Evolutionary conservation across 768 basidiomycete genomes (phyloP).

Genomic region (Pisolithus tinctorius): DNA sequence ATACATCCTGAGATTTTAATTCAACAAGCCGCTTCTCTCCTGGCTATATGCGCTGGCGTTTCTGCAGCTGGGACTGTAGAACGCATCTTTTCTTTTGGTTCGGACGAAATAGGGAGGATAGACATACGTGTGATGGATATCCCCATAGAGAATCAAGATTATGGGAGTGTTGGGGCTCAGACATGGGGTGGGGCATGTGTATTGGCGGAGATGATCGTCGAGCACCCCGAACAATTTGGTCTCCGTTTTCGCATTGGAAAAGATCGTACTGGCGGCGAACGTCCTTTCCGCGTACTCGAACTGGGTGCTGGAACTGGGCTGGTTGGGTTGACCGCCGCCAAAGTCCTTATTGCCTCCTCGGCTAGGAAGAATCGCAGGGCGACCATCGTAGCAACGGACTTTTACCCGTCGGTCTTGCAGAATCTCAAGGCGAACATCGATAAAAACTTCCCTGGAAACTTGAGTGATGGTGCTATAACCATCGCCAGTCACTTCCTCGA

Average conservation of each 20-base stretch:
- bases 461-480: slow-evolving; percentile 1
- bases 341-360: slow-evolving; percentile 17
- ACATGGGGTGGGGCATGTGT: slow-evolving; percentile 87
- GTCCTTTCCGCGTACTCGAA: slow-evolving; percentile 38
- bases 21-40: slow-evolving; percentile 49
- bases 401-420: slow-evolving; percentile 39
- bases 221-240: slow-evolving; percentile 48
- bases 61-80: slow-evolving; percentile 53
- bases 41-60: slow-evolving; percentile 60
- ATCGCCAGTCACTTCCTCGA: slow-evolving; percentile 29
- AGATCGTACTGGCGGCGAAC: not conserved
- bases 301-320: slow-evolving; percentile 55
- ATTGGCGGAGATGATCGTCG: slow-evolving; percentile 65
- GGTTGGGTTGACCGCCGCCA: slow-evolving; percentile 37
- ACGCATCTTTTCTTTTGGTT: slow-evolving; percentile 45
- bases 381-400: slow-evolving; percentile 41
- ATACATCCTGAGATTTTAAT: slow-evolving; percentile 33
- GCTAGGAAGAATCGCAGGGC: slow-evolving; percentile 1
- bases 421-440: slow-evolving; percentile 42
- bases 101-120: slow-evolving; percentile 12
- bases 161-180: slow-evolving; percentile 71
- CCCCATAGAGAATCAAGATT: slow-evolving; percentile 64
- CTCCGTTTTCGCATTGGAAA: slow-evolving; percentile 12
- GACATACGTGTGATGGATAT: slow-evolving; percentile 55
- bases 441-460: slow-evolving; percentile 24